A percentile compares a stretch with the other conserved stretches of the same genome.
Evolutionary conservation across 805 yeast genomes (phyloP).

Genomic region (Cyberlindnera subsufficiens): DNA sequence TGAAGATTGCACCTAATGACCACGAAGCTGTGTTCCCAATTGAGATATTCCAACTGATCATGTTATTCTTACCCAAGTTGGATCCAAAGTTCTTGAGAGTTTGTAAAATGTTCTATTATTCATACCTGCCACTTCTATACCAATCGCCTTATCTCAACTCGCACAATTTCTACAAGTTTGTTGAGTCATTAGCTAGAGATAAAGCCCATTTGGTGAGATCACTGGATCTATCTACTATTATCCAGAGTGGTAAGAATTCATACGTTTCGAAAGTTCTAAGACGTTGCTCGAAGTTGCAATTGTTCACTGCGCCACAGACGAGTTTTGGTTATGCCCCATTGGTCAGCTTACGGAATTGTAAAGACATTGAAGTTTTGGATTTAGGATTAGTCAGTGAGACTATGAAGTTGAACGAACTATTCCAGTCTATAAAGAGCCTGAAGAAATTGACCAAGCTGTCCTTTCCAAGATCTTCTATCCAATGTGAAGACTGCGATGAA

Average conservation of each 20-base stretch:
- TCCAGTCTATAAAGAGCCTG: constrained; percentile 62
- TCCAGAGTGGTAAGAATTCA: constrained; percentile 91
- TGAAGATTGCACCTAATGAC: no score
- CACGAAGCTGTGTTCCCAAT: constrained; percentile 19
- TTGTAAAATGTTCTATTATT: constrained; percentile 51
- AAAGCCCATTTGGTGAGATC: constrained; percentile 51
- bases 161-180: constrained; percentile 65
- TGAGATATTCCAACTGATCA: constrained; percentile 25
- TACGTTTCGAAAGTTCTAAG: constrained; percentile 77
- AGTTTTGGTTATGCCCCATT: constrained; percentile 91
- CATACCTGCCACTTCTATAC: constrained; percentile 64
- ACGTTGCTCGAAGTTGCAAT: constrained; percentile 63
- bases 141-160: constrained; percentile 56
- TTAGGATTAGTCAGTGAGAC: constrained; percentile 86
- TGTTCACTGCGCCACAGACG: constrained; percentile 88
- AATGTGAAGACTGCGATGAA: constrained; percentile 50
- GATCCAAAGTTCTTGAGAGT: constrained; percentile 52
- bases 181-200: constrained; percentile 53
- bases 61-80: constrained; percentile 26
- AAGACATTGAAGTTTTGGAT: constrained; percentile 58
- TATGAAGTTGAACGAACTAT: constrained; percentile 74
- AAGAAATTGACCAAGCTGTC: constrained; percentile 64
- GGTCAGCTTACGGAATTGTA: constrained; percentile 72
- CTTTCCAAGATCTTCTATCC: constrained; percentile 84
- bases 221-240: constrained; percentile 71